Evolutionary conservation across 2,329 filamentous ascomycete species (phyloP).

Genomic region (Diaporthe vaccinii): DNA sequence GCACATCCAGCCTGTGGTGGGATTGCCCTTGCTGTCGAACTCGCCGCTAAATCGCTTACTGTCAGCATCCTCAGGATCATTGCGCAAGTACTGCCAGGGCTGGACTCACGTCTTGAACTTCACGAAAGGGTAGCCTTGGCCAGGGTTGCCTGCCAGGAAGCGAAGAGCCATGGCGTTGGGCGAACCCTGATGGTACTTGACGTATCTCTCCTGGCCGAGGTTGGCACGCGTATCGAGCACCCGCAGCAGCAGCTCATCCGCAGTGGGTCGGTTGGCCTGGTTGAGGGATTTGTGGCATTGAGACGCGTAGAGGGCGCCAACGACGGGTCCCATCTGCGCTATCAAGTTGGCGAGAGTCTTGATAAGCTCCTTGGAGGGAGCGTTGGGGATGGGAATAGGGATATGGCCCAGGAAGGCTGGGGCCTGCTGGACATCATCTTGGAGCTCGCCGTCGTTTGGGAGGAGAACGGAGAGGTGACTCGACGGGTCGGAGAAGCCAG

Average conservation of each 20-base stretch:
- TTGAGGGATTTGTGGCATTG: neutral
- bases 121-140: too few species aligned
- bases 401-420: neutral
- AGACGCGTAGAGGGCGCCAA: neutral
- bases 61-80: neutral
- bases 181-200: neutral
- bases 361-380: neutral
- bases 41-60: neutral
- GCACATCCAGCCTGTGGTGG: neutral
- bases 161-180: neutral
- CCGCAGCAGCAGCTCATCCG: neutral
- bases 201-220: fast-evolving
- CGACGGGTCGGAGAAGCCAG: neutral
- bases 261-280: too few species aligned
- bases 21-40: neutral
- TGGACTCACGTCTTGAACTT: neutral
- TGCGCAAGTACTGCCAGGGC: too few species aligned
- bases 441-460: neutral
- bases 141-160: neutral
- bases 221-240: fast-evolving
- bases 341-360: neutral
- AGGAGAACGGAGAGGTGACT: neutral
- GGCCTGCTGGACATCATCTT: neutral
- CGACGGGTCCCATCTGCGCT: too few species aligned
- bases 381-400: neutral